Conservation (phyloP, 192 early-diverging fungal genomes). For the Mortierella hygrophila region DNA sequence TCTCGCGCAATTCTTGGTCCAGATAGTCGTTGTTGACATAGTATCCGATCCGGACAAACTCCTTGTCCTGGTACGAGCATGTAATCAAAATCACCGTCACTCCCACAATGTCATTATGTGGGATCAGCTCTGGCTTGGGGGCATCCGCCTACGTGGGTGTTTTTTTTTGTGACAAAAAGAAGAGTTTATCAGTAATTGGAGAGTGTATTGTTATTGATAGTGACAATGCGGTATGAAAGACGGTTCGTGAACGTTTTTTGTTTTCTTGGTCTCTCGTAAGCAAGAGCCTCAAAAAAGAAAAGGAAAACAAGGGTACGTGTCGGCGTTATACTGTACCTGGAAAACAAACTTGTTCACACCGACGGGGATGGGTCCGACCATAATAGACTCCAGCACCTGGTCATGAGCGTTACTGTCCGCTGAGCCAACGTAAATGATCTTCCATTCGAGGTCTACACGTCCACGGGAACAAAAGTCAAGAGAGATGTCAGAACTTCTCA, state of each 20-base stretch:
- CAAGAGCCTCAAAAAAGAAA: not conserved
- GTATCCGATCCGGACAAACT: slow-evolving; percentile 98
- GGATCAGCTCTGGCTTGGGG: slow-evolving; percentile 82
- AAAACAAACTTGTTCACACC: slow-evolving; percentile 96
- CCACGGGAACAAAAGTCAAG: not conserved
- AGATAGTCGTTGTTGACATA: slow-evolving; percentile 97
- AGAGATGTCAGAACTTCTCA: not conserved
- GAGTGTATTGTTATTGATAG: not conserved
- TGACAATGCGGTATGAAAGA: not conserved
- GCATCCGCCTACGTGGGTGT: slow-evolving; percentile 68
- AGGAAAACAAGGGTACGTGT: not conserved
- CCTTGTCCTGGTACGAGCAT: slow-evolving; percentile 89
- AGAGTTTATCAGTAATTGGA: not conserved
- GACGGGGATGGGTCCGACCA: slow-evolving; percentile 96
- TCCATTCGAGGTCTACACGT: slow-evolving; percentile 94
- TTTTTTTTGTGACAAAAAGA: not conserved
- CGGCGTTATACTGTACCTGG: slow-evolving; percentile 64
- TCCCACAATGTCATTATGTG: slow-evolving; percentile 84
- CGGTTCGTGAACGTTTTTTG: not conserved
- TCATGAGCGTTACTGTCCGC: slow-evolving; percentile 87
- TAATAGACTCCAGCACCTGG: slow-evolving; percentile 94
- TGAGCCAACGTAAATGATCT: slow-evolving; percentile 95
- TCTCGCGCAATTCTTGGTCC: slow-evolving; percentile 83
- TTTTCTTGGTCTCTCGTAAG: not conserved
- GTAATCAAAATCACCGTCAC: slow-evolving; percentile 93